phyloP scores from a whole-genome alignment of 2,329 filamentous ascomycete genomes.

The Tolypocladium amazonense region DNA sequence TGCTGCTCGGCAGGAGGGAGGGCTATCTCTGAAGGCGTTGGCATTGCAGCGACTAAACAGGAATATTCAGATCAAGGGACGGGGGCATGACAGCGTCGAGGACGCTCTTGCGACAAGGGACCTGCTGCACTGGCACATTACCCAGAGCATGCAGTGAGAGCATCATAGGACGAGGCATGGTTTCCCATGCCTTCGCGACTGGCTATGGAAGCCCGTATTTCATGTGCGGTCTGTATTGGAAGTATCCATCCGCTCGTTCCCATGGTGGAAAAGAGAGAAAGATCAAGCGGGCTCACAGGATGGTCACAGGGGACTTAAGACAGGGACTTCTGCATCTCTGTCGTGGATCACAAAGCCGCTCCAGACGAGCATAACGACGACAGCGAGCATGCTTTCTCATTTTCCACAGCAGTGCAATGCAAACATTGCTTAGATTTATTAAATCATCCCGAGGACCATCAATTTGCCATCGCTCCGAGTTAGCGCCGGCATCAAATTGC shows the following conservation, averaged over 20 bases:
- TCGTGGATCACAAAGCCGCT: constrained; percentile 18
- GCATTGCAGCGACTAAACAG: constrained; percentile 23
- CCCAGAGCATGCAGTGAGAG: neutral
- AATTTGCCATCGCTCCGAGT: neutral
- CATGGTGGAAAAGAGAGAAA: constrained; percentile 7
- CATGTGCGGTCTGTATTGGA: neutral
- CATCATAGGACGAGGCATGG: neutral
- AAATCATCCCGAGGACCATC: neutral
- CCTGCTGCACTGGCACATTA: constrained; percentile 26
- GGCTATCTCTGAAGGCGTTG: constrained; percentile 28
- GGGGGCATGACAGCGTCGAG: constrained; percentile 32
- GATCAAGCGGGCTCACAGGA: constrained; percentile 25
- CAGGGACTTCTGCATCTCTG: constrained; percentile 22
- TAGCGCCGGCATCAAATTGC: neutral
- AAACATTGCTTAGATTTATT: neutral
- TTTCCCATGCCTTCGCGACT: neutral
- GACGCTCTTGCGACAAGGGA: constrained; percentile 33
- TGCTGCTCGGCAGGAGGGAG: constrained; percentile 5
- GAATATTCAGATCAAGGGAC: constrained; percentile 24
- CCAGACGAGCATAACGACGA: neutral
- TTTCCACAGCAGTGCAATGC: neutral
- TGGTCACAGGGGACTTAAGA: constrained; percentile 32
- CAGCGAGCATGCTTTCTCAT: neutral
- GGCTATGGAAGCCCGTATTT: neutral
- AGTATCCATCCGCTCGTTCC: no score